A percentile compares a stretch with the other conserved stretches of the same genome.
Conservation (phyloP, 2,329 filamentous ascomycete genomes). For the Coniochaeta ligniaria region DNA sequence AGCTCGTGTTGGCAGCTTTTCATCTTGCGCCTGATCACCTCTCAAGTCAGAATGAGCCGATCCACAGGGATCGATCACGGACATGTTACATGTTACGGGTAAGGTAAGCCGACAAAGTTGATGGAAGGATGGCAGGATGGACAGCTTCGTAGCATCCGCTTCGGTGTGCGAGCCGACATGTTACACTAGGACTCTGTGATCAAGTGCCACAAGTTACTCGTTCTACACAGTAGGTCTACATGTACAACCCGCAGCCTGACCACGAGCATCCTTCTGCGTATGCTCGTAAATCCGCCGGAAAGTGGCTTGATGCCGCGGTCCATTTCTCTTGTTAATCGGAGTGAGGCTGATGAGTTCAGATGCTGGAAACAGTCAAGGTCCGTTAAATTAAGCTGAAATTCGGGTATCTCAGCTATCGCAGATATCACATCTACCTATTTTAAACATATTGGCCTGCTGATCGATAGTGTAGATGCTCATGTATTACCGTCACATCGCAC, state of each 20-base stretch:
- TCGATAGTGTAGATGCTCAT: background rate
- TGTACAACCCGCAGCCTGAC: background rate
- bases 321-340: background rate
- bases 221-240: background rate
- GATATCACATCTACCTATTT: background rate
- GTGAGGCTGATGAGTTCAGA: background rate
- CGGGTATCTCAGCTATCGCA: too few species aligned
- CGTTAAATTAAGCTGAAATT: background rate
- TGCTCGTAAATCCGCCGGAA: background rate
- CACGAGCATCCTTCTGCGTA: background rate
- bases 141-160: background rate
- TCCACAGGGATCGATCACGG: too few species aligned
- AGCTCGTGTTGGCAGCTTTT: background rate
- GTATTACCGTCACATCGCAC: background rate
- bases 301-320: background rate
- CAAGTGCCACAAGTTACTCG: background rate
- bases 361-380: background rate
- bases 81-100: too few species aligned
- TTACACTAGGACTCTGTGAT: background rate
- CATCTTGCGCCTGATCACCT: too few species aligned
- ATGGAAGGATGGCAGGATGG: background rate
- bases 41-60: background rate
- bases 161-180: background rate
- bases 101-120: too few species aligned
- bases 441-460: background rate